Base-by-base conservation (phyloP, 306 rosid species). In the Lathyrus aphaca region DNA sequence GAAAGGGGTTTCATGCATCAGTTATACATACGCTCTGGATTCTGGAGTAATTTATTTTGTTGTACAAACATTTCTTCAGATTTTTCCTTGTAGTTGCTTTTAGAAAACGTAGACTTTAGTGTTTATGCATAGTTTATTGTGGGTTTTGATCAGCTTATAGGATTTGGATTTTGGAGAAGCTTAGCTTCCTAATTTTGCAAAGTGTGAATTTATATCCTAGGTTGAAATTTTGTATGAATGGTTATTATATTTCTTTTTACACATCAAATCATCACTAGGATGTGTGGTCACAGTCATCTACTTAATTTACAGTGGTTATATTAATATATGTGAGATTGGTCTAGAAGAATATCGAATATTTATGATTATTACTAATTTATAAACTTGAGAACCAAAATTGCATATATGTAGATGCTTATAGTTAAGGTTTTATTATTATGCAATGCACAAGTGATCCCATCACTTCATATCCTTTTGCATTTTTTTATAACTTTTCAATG, bases 201-300 rank as follows among this genome's bases (percentile, higher is more conserved):
- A 69, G 32, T 77, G 77, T 81, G 83, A 86, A 77, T 72, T 84
- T 64, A 64, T 77, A 66, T 67, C 59, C 50, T 30, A 77, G 74
- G 60, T 72, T 60, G 64, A 82, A 74, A 69, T 84, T 82, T 81
- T 88, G 83, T 76, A 72, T 72, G 83, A 74, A 51, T 45, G 71
- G 51, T 61, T 49, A 75, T 66, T 79, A 58, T 79, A 68, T 65
- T 29, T 68, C 57, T 55, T 73, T 63, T 66, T 45, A 71, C 69
- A 78, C 81, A 58, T 54, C 30, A 27, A 35, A 35, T 7, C 39
- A 7, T 35, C 39, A 35, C 10, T 1, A 12, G 25, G 46, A 54
- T 54, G 65, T 15, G 11, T 48, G 11, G 56, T 55, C 63, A 48
- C 69, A 21, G 60, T 29, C 46, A 58, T 73, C 8, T 17, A 29